Base-by-base conservation (phyloP, 164 flowering plant species). In the Chimonanthus salicifolius region DNA sequence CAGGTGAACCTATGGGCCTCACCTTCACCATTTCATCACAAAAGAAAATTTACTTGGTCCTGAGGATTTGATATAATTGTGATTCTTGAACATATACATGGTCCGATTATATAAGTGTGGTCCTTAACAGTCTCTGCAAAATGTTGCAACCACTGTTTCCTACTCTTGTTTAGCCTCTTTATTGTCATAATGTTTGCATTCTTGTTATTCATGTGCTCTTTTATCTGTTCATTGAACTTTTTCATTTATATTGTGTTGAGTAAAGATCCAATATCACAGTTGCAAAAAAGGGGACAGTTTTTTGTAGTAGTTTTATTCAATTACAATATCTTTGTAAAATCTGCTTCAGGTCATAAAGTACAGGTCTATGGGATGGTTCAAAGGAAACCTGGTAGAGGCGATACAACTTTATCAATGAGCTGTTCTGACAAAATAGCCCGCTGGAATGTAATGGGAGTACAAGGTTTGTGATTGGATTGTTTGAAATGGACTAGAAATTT, bases 361-460 rank as follows among this genome's bases (percentile, higher is more conserved):
- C 77, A 80, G 72, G 49, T 63, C 3, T 48, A 74, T 64, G 90
- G 89, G 67, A 79, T 80, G 74, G 95, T 90, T 75, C 94, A 90
- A 73, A 88, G 97, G 82, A 96, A 96, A 83, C 99, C 99, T 80
- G 99, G 99, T 78, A 92, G 98, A 78, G 98, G 99, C 76, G 97
- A 88, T 80, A 84, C 93, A 76, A 96, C 97, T 67, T 80, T 91
- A 79, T 94, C 98, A 5, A 90, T 92, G 62, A 92, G 98, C 85
- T 96, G 99, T 84, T 92, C 98, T 66, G 98, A 96, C 75, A 94
- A 96, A 85, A 92, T 96, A 78, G 89, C 95, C 68, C 91, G 97
- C 33, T 96, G 99, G 98, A 95, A 95, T 80, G 87, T 88, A 71
- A 88, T 92, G 68, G 99, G 99, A 54, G 85, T 92, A 78, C 99